Evolutionary conservation across 1,284 basidiomycete genomes (phyloP), one percentile per base, ranked within the genome.

Genomic region (Spongiforma sp.): DNA sequence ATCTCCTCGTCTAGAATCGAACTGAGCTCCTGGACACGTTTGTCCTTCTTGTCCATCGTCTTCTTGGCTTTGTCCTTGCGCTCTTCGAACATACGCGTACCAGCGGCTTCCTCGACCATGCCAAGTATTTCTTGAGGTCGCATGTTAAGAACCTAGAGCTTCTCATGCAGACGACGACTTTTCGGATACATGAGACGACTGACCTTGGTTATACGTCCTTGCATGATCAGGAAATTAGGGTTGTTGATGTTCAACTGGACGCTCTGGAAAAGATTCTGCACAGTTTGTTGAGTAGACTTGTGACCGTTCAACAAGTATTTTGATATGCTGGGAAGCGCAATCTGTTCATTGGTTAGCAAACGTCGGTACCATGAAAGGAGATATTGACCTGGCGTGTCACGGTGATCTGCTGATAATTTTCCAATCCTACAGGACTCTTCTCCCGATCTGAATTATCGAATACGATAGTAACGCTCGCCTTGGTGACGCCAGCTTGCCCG

Each of bases 191-290:
- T 24, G 21, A 55, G 48, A 67, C 73, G 30, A 62, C 69, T 48
- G 48, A 87, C 94, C 81, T 96, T 97, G 15, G 95, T 96, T 73
- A 96, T 96, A 57, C 92, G 89, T 55, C 98, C 98, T 80, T 99
- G 98, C 96, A 99, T 99, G 79, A 99, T 99, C 66, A 99, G 86
- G 81, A 99, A 99, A 77, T 99, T 99, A 55, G 98, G 98, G 78
- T 99, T 99, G 82, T 99, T 99, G 86, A 99, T 99, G 79, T 99
- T 99, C 71, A 99, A 89, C 79, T 99, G 96, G 1, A 99, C 96
- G 43, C 94, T 93, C 77, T 99, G 98, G 75, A 99, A 99, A 46
- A 99, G 85, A 57, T 91, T 94, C 73, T 98, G 97, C 3, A 99
- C 89, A 0, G 85, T 85, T 67, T 95, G 89, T 69, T 98, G 95